Conservation (phyloP, 176 grass and related monocot genomes). For the Triticum aestivum region DNA sequence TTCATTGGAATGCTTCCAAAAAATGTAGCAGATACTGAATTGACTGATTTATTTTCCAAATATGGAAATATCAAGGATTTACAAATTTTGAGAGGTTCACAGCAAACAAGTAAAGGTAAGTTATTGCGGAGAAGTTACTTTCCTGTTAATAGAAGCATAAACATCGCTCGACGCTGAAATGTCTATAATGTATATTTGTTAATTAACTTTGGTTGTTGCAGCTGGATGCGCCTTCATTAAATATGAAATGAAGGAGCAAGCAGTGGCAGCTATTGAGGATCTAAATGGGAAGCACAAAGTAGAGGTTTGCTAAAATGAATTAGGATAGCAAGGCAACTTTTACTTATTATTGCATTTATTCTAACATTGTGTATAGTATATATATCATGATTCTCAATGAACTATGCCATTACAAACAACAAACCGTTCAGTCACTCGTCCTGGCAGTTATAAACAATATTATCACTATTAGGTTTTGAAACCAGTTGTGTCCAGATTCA, state of each 20-base stretch:
- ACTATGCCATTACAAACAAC: background rate
- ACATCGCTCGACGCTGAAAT: background rate
- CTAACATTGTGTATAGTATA: background rate
- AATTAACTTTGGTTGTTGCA: conserved; percentile 36
- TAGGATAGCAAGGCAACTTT: background rate
- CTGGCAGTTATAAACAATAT: background rate
- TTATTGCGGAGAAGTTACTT: conserved; percentile 27
- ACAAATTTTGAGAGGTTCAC: conserved; percentile 93
- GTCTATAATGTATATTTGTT: conserved; percentile 22
- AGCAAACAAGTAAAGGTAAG: conserved; percentile 95
- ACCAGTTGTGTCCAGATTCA: background rate
- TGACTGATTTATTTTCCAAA: conserved; percentile 72
- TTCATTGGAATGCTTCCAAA: conserved; percentile 99
- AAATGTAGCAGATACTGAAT: conserved; percentile 75
- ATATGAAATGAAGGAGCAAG: conserved; percentile 96
- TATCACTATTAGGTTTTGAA: background rate
- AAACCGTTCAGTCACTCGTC: background rate
- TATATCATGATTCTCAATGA: background rate
- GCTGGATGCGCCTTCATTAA: conserved; percentile 97
- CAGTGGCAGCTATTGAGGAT: conserved; percentile 84
- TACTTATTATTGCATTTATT: background rate
- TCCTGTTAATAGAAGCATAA: conserved; percentile 10
- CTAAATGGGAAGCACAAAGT: conserved; percentile 60
- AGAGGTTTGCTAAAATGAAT: conserved; percentile 42
- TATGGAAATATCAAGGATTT: conserved; percentile 96